These are phyloP conservation scores for Cytidiella melzeri DNA, from an alignment of 768 basidiomycete genomes.

Conservation along the genomic window DNA sequence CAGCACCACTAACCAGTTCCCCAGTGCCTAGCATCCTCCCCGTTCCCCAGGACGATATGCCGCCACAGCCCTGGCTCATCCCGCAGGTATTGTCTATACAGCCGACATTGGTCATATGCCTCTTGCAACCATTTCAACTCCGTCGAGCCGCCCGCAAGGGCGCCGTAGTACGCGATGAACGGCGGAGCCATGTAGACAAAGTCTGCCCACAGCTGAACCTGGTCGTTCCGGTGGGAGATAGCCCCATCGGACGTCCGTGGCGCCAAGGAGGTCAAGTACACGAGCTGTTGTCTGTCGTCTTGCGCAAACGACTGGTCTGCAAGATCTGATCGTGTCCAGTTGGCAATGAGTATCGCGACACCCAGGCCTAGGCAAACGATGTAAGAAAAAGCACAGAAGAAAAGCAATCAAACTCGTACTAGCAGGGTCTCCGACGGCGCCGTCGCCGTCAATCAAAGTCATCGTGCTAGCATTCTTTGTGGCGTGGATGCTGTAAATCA, in stretches of 20 bases:
- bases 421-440: slow-evolving; percentile 57
- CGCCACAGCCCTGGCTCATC: slow-evolving; percentile 48
- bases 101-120: slow-evolving; percentile 50
- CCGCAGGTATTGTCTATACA: slow-evolving; percentile 50
- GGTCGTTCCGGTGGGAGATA: slow-evolving; percentile 47
- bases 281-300: slow-evolving; percentile 42
- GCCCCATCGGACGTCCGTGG: slow-evolving; percentile 46
- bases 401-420: slow-evolving; percentile 27
- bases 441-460: slow-evolving; percentile 39
- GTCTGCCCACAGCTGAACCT: slow-evolving; percentile 55
- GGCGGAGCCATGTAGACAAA: slow-evolving; percentile 60
- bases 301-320: slow-evolving; percentile 30
- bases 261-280: slow-evolving; percentile 39
- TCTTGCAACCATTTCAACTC: slow-evolving; percentile 34
- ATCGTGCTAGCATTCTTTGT: slow-evolving; percentile 31
- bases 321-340: slow-evolving; percentile 40
- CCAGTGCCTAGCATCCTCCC: slow-evolving; percentile 48
- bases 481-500: slow-evolving; percentile 29
- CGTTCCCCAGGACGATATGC: slow-evolving; percentile 45
- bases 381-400: neutral
- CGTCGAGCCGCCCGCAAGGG: slow-evolving; percentile 32
- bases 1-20: slow-evolving; percentile 37
- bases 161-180: slow-evolving; percentile 62
- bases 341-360: slow-evolving; percentile 43
- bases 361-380: slow-evolving; percentile 36